A percentile compares a stretch with the other conserved stretches of the same genome.
Evolutionary conservation across 495 filamentous ascomycete species (phyloP).

Genomic region (Trichoderma orchidacearum): DNA sequence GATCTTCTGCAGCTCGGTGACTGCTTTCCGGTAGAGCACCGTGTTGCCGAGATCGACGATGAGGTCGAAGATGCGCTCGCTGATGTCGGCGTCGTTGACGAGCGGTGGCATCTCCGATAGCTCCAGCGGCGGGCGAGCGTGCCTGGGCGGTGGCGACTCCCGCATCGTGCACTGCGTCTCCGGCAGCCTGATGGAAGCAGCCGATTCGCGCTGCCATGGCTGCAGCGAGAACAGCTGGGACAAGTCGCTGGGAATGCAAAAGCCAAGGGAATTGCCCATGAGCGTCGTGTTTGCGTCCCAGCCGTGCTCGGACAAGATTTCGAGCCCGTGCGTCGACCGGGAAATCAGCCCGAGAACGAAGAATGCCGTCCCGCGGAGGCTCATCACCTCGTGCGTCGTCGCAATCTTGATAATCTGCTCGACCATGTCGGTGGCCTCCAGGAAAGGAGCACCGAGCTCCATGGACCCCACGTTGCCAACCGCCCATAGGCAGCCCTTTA

Average conservation of each 20-base stretch:
- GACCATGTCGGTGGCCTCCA: constrained; percentile 78
- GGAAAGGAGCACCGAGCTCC: constrained; percentile 89
- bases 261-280: constrained; percentile 70
- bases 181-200: constrained; percentile 24
- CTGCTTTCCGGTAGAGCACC: constrained; percentile 65
- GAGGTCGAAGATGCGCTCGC: constrained; percentile 63
- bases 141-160: constrained; percentile 10
- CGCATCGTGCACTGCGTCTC: constrained; percentile 29
- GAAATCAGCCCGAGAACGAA: constrained; percentile 91
- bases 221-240: constrained; percentile 53
- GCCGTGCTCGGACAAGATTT: constrained; percentile 70
- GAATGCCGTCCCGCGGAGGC: constrained; percentile 86
- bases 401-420: constrained; percentile 76
- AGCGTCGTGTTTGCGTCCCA: constrained; percentile 87
- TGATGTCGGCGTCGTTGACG: constrained; percentile 12
- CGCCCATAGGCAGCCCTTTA: constrained; percentile 95
- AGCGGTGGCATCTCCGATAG: neutral
- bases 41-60: constrained; percentile 81
- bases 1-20: constrained; percentile 53
- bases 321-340: constrained; percentile 78
- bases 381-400: constrained; percentile 73
- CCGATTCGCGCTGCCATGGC: constrained; percentile 32
- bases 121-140: neutral
- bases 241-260: constrained; percentile 72
- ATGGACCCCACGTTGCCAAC: constrained; percentile 97